Evolutionary conservation across 2,329 filamentous ascomycete genomes (phyloP).

Genomic region (Emydomyces testavorans): DNA sequence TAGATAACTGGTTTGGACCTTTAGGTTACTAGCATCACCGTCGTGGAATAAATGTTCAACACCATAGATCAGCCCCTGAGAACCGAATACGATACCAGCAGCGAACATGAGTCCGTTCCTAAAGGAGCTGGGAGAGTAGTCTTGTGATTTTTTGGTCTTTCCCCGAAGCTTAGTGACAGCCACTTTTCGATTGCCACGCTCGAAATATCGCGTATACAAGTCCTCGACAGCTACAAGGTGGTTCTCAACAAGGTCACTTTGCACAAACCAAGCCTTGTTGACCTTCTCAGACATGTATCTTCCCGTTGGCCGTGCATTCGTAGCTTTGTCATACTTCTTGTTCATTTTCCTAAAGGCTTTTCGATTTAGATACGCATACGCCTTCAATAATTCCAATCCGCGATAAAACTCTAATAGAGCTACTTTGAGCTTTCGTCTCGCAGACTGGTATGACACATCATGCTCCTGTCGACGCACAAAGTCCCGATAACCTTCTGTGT

Average conservation of each 20-base stretch:
- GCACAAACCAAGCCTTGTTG: conserved; percentile 80
- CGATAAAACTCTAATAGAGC: conserved; percentile 91
- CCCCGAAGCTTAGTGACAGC: conserved; percentile 77
- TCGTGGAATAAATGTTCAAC: conserved; percentile 41
- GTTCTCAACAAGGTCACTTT: conserved; percentile 70
- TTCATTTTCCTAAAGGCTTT: conserved; percentile 95
- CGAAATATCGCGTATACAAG: conserved; percentile 88
- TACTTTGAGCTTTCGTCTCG: conserved; percentile 82
- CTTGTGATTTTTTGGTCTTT: conserved; percentile 48
- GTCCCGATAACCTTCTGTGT: conserved; percentile 34
- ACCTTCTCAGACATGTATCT: conserved; percentile 87
- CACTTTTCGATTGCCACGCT: conserved; percentile 83
- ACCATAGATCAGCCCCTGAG: conserved; percentile 56
- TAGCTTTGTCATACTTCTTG: conserved; percentile 94
- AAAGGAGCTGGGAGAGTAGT: conserved; percentile 49
- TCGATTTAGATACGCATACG: conserved; percentile 77
- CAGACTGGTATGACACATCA: conserved; percentile 69
- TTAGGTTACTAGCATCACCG: conserved; percentile 25
- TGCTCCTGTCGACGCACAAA: conserved; percentile 42
- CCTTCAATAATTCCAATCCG: conserved; percentile 79
- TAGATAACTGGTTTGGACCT: conserved; percentile 52
- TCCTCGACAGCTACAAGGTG: conserved; percentile 76
- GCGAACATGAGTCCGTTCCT: conserved; percentile 57
- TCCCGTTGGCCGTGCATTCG: conserved; percentile 62
- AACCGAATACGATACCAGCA: conserved; percentile 52